phyloP scores from a whole-genome alignment of 306 rosid genomes.

The Inga laurina region DNA sequence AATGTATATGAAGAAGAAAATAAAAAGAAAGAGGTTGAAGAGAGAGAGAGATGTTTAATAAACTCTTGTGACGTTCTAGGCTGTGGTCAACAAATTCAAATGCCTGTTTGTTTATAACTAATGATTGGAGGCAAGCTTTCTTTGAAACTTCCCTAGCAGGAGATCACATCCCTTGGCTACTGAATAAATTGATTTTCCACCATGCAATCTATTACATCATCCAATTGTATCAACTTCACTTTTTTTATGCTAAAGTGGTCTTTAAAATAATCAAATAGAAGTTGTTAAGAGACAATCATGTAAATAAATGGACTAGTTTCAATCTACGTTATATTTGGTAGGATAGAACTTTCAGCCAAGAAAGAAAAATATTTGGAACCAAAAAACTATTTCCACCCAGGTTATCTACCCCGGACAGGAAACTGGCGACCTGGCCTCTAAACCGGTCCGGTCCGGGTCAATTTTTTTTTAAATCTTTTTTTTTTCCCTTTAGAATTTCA shows the following conservation, averaged over 20 bases:
- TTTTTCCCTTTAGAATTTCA: too few species aligned
- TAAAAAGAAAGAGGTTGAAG: background rate
- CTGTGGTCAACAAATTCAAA: background rate
- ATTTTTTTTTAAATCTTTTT: too few species aligned
- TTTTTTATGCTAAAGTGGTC: background rate
- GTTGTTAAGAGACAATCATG: background rate
- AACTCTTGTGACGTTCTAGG: background rate
- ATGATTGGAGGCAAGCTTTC: constrained; percentile 3
- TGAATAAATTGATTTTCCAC: background rate
- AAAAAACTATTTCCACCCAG: too few species aligned
- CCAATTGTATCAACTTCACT: background rate
- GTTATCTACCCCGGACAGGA: too few species aligned
- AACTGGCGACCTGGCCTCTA: too few species aligned
- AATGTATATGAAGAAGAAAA: background rate
- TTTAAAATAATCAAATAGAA: background rate
- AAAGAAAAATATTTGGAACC: too few species aligned
- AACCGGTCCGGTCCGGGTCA: too few species aligned
- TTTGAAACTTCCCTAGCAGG: background rate
- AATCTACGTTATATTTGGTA: background rate
- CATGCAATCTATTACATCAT: background rate
- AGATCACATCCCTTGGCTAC: background rate
- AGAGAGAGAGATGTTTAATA: background rate
- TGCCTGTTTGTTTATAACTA: background rate
- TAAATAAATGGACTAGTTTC: background rate
- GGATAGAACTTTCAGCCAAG: background rate